Base-by-base conservation (phyloP, 129 eudicot species). In the Heracleum sosnowskyi region DNA sequence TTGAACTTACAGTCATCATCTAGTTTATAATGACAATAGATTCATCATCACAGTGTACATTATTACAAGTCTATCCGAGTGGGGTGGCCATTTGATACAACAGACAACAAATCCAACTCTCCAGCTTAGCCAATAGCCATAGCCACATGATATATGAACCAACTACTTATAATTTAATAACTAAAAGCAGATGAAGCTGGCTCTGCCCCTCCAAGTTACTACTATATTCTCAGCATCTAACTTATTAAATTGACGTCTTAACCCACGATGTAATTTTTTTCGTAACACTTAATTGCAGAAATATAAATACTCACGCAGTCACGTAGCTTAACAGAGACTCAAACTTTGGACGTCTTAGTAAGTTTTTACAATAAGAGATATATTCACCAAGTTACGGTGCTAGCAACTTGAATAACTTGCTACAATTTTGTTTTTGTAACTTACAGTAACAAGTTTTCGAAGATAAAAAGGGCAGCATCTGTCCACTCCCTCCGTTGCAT, bases 81-180 rank as follows among this genome's bases (percentile, higher is more conserved):
- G 75, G 75, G 44, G 47, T 24, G 47, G 24, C 18, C 29, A 37
- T 11, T 69, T 20, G 24, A 36, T 69, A 20, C 11, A 7, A 36
- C 7, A 18, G n/a, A 69, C 24, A 69, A 36, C 47, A 44, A 44
- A 16, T 7, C 41, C 41, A 29, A 17, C 18, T 68, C 29, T 69
- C 74, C 74, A 35, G 45, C 74, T 69, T 40, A 71, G 75, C 51
- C 75, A 40, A 71, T 37, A 71, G 75, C 75, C 75, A 71, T 11
- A 39, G 75, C 44, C 75, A 24, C 75, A 71, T 71, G 75, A 39
- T 11, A n/a, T 9, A 11, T 24, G 31, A 36, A 71, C 75, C 41
- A 12, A 24, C 75, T 39, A 71, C 8, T 62, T 62, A 20, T 2
- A 62, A 3, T 10, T n/a, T 10, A 62, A 26, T 53, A 53, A 53